Evolutionary conservation across 371 early-diverging fungal species (phyloP).

Genomic region (Cokeromyces recurvatus): DNA sequence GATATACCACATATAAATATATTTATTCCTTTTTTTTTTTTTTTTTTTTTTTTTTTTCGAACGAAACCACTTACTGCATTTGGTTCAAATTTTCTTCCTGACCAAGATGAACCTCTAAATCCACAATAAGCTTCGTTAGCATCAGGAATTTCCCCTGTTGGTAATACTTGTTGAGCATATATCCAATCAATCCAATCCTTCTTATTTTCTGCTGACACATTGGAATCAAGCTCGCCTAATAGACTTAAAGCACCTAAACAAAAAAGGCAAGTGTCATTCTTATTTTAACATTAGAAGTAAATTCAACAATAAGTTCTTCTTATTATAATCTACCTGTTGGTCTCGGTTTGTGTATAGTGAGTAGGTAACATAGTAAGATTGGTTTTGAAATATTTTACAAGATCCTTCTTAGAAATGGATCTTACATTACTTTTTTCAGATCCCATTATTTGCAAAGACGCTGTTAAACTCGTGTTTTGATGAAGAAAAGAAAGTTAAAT

Average conservation of each 20-base stretch:
- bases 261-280: constrained; percentile 87
- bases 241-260: constrained; percentile 77
- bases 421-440: too few species aligned
- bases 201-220: constrained; percentile 47
- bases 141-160: constrained; percentile 23
- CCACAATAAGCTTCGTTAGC: constrained; percentile 48
- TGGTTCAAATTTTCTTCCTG: constrained; percentile 54
- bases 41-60: neutral
- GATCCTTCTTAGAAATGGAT: constrained; percentile 39
- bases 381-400: constrained; percentile 69
- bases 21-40: neutral
- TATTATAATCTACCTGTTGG: constrained; percentile 58
- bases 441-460: too few species aligned
- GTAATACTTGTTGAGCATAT: constrained; percentile 84
- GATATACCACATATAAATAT: neutral
- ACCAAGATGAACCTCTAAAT: constrained; percentile 66
- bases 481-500: too few species aligned
- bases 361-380: constrained; percentile 73
- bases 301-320: too few species aligned
- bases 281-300: neutral
- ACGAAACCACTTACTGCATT: constrained; percentile 30
- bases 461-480: too few species aligned
- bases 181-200: constrained; percentile 91
- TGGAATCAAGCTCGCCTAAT: constrained; percentile 60
- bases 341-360: constrained; percentile 69